phyloP scores from a whole-genome alignment of 768 basidiomycete genomes.

The Dioszegia crocea region DNA sequence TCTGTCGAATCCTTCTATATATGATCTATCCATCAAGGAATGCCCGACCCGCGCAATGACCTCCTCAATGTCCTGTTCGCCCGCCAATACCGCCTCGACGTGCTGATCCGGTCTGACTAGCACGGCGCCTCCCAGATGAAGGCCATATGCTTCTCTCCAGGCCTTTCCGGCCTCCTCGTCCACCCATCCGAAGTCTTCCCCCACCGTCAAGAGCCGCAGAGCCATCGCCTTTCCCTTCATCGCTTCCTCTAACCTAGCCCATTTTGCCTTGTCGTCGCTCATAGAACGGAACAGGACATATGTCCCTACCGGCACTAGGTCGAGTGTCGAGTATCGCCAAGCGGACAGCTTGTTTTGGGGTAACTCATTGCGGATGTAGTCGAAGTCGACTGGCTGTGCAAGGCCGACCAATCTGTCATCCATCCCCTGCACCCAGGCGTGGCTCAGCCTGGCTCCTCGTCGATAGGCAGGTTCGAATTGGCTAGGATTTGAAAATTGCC shows the following conservation, averaged over 20 bases:
- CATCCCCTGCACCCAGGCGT: slow-evolving; percentile 8
- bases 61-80: neutral
- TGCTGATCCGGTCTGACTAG: slow-evolving; percentile 15
- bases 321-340: slow-evolving; percentile 11
- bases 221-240: neutral
- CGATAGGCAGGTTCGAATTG: slow-evolving; percentile 10
- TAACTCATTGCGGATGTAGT: slow-evolving; percentile 3
- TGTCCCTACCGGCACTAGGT: slow-evolving; percentile 1
- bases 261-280: neutral
- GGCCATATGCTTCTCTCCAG: slow-evolving; percentile 1
- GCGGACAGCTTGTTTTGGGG: neutral
- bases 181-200: slow-evolving; percentile 3
- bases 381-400: slow-evolving; percentile 7
- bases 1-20: neutral
- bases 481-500: slow-evolving; percentile 6
- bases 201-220: neutral
- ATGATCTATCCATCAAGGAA: neutral
- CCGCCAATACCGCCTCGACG: neutral
- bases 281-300: neutral
- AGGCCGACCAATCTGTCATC: neutral
- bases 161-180: neutral
- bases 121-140: slow-evolving; percentile 1
- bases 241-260: neutral
- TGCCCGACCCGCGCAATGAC: neutral
- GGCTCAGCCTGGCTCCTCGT: slow-evolving; percentile 5